Base-by-base conservation (phyloP, 148 eudicot genomes). In the Limonium bicolor region DNA sequence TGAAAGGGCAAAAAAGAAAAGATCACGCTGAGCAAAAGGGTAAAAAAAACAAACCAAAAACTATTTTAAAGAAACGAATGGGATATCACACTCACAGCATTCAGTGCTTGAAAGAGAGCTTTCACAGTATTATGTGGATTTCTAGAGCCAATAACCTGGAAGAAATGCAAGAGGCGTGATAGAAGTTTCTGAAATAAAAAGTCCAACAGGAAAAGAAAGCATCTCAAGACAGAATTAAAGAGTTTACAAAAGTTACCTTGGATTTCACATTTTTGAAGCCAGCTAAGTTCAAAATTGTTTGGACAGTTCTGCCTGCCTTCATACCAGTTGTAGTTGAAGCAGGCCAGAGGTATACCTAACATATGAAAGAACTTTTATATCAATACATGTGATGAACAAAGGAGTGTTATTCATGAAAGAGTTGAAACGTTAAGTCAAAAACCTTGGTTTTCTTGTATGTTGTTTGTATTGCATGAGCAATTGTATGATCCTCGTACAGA, bases 361-460 rank as follows among this genome's bases (percentile, higher is more conserved):
- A 66, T 52, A 32, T 20, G 4, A 53, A 6, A 33, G 5, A 47
- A 30, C 8, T 28, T 33, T 27, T 9, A 41, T 23, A 36, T 52
- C 36, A 27, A 33, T 20, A 42, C 11, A 36, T 19, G 8, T 14
- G 6, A 4, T 27, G 15, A 13, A 29, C 7, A 8, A 20, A 41
- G 46, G 16, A 41, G 4, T 21, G 4, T n/a, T 39, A 19, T 41
- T n/a, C 46, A 41, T 7, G 25, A 21, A 22, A 22, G 5, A 18
- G 16, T 41, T 16, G 27, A 12, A 17, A 41, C 25, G 14, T 4
- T 27, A 12, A 21, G 20, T 14, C 8, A 20, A 51, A 14, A 10
- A 90, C 97, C 95, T 90, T 90, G 40, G 97, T 90, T 58, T 80
- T 90, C 76, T 90, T 90, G 70, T 80, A 80, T 21, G 70, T 36